Evolutionary conservation across 2,329 filamentous ascomycete genomes (phyloP).

Genomic region (Amphichorda felina): DNA sequence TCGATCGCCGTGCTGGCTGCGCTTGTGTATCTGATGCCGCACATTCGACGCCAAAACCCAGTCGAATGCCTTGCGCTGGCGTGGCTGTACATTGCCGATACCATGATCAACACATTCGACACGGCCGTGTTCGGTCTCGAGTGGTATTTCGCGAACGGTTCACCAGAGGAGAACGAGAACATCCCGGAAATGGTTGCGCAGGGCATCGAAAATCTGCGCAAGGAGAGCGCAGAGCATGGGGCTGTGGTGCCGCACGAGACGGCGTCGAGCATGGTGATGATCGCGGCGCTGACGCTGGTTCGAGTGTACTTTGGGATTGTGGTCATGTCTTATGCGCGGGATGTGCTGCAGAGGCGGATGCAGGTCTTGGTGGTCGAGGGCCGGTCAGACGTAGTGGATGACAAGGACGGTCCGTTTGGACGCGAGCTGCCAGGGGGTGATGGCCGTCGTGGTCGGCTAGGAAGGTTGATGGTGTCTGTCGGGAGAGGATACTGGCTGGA

Average conservation of each 20-base stretch:
- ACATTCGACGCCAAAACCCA: conserved; percentile 68
- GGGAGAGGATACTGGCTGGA: conserved; percentile 76
- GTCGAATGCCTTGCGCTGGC: conserved; percentile 72
- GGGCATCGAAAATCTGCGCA: conserved; percentile 19
- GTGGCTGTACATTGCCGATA: conserved; percentile 78
- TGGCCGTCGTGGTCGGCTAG: conserved; percentile 68
- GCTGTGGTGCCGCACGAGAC: conserved; percentile 40
- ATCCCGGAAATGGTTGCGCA: conserved; percentile 14
- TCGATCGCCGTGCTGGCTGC: conserved; percentile 60
- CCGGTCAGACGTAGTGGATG: conserved; percentile 21
- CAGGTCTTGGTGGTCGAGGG: conserved; percentile 35
- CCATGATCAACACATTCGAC: conserved; percentile 68
- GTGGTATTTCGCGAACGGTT: conserved; percentile 67
- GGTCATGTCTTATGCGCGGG: conserved; percentile 71
- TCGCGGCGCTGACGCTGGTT: conserved; percentile 61
- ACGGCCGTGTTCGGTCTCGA: conserved; percentile 70
- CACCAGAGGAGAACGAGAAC: conserved; percentile 14
- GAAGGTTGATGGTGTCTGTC: conserved; percentile 65
- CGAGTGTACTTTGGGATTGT: conserved; percentile 76
- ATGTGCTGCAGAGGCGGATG: conserved; percentile 58
- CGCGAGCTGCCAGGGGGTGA: conserved; percentile 59
- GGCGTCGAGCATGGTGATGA: conserved; percentile 66
- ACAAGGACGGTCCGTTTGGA: conserved; percentile 55
- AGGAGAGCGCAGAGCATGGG: conserved; percentile 19
- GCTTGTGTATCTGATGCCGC: conserved; percentile 59